phyloP scores from a whole-genome alignment of 73 alveolate species.

The Breviolum minutum region DNA sequence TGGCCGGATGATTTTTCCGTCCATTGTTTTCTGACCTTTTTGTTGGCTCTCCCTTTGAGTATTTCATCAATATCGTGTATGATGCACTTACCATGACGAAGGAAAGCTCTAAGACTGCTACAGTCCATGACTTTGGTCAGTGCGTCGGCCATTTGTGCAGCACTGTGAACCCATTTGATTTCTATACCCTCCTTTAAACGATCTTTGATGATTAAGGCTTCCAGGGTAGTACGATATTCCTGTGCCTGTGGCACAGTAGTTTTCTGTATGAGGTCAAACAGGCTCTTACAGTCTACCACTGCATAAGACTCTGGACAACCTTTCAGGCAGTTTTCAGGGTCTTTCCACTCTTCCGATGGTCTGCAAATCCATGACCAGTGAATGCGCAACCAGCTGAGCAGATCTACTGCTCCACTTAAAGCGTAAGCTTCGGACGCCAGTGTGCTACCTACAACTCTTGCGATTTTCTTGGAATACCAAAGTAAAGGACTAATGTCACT shows the following conservation, averaged over 20 bases:
- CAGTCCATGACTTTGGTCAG: too few species aligned
- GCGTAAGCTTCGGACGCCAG: neutral
- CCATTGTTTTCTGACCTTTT: too few species aligned
- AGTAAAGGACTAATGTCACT: neutral
- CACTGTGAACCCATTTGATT: neutral
- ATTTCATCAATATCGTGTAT: too few species aligned
- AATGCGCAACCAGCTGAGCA: neutral
- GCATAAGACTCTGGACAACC: neutral
- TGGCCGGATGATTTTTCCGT: too few species aligned
- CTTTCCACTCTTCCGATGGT: neutral
- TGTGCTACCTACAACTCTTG: neutral
- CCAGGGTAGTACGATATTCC: neutral
- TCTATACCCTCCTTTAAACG: neutral
- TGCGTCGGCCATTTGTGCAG: neutral
- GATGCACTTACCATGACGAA: too few species aligned
- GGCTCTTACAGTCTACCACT: conserved; percentile 3
- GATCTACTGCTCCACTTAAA: neutral
- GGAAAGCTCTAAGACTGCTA: too few species aligned
- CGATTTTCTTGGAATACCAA: neutral
- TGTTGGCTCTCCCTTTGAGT: too few species aligned
- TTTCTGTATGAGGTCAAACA: neutral
- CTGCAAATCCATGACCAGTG: neutral
- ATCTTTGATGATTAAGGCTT: neutral
- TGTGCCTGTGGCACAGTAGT: neutral
- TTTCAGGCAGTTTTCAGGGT: neutral